Evolutionary conservation across 257 asterid species (phyloP).

Genomic region (Gynochthodes officinalis): DNA sequence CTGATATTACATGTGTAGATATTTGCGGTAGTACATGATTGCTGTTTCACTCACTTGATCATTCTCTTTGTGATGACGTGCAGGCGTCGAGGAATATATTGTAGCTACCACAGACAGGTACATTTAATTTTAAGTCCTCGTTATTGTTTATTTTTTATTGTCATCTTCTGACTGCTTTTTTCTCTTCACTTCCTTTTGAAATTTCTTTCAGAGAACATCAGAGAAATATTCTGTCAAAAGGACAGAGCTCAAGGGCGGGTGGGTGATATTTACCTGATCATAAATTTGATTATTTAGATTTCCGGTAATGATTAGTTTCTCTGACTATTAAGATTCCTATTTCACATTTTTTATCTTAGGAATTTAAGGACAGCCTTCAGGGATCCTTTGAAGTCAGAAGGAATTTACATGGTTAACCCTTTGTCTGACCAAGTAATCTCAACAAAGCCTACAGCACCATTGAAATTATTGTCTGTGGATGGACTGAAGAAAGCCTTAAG

Average conservation of each 20-base stretch:
- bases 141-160: background rate
- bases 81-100: conserved; percentile 68
- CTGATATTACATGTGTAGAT: background rate
- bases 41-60: conserved; percentile 4
- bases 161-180: conserved; percentile 4
- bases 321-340: conserved; percentile 1
- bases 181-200: conserved; percentile 2
- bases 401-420: conserved; percentile 68
- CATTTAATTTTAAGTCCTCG: conserved; percentile 10
- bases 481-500: conserved; percentile 77
- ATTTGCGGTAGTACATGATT: conserved; percentile 1
- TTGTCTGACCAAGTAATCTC: conserved; percentile 31
- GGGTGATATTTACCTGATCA: conserved; percentile 26
- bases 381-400: conserved; percentile 66
- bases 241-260: conserved; percentile 88
- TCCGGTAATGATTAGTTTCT: background rate
- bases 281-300: background rate
- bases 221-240: conserved; percentile 62
- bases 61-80: conserved; percentile 12
- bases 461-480: conserved; percentile 79
- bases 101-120: conserved; percentile 73
- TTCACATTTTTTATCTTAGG: conserved; percentile 38
- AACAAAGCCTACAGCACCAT: conserved; percentile 52
- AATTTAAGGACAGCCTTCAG: conserved; percentile 74
- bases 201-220: conserved; percentile 46